A percentile compares a stretch with the other conserved stretches of the same genome.
phyloP scores from a whole-genome alignment of 2,329 filamentous ascomycete genomes.

The Elsinoe ampelina region DNA sequence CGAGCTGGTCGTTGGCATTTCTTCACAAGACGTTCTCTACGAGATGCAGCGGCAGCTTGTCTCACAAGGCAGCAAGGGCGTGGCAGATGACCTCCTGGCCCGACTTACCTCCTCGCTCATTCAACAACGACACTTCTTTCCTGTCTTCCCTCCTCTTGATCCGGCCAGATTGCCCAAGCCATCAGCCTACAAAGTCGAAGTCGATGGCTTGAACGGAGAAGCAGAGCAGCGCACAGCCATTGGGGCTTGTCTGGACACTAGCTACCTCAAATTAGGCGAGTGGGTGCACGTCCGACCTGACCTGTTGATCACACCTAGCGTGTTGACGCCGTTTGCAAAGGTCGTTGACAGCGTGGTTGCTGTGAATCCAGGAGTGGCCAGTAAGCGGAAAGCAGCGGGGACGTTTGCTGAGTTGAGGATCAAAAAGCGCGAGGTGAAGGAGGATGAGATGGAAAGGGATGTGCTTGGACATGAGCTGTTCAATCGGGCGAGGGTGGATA shows the following conservation, averaged over 20 bases:
- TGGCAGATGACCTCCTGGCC: slow-evolving; percentile 57
- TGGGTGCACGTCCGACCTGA: slow-evolving; percentile 82
- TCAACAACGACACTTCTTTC: slow-evolving; percentile 85
- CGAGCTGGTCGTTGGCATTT: slow-evolving; percentile 73
- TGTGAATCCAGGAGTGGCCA: slow-evolving; percentile 82
- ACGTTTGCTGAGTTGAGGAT: slow-evolving; percentile 77
- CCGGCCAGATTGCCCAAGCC: slow-evolving; percentile 56
- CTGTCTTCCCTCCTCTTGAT: slow-evolving; percentile 72
- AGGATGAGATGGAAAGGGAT: slow-evolving; percentile 48
- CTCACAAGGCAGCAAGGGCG: slow-evolving; percentile 72
- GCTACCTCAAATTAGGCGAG: slow-evolving; percentile 80
- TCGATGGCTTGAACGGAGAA: slow-evolving; percentile 20
- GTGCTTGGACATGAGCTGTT: slow-evolving; percentile 68
- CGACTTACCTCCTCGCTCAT: slow-evolving; percentile 70
- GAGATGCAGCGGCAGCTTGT: slow-evolving; percentile 52
- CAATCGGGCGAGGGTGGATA: slow-evolving; percentile 76
- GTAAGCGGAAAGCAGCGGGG: slow-evolving; percentile 73
- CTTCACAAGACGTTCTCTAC: slow-evolving; percentile 72
- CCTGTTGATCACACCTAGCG: slow-evolving; percentile 71
- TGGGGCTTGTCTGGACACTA: slow-evolving; percentile 71
- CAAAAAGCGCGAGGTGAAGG: slow-evolving; percentile 52
- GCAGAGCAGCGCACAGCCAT: slow-evolving; percentile 41
- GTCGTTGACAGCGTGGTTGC: slow-evolving; percentile 83
- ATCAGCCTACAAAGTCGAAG: slow-evolving; percentile 33
- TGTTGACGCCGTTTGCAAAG: slow-evolving; percentile 78